Conservation (phyloP, 192 early-diverging fungal species). For the Linnemannia exigua region DNA sequence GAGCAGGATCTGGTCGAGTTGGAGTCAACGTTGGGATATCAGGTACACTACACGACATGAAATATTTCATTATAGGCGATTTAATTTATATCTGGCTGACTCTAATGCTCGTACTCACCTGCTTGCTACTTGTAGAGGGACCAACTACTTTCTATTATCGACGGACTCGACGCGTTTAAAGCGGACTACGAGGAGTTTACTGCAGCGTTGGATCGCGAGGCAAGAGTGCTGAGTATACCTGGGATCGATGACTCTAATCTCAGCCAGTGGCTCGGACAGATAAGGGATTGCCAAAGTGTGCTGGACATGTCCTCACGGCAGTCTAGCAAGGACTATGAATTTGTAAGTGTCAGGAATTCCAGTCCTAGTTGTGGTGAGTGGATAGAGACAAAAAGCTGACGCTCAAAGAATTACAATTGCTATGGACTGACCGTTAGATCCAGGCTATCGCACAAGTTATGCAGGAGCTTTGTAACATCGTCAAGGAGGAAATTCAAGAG, state of each 20-base stretch:
- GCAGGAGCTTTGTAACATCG: neutral
- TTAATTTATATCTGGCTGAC: neutral
- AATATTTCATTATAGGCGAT: neutral
- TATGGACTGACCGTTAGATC: neutral
- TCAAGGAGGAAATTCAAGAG: constrained; percentile 14
- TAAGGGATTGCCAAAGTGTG: constrained; percentile 12
- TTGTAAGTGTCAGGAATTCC: constrained; percentile 16
- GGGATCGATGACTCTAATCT: constrained; percentile 15
- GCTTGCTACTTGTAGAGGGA: constrained; percentile 29
- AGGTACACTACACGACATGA: neutral
- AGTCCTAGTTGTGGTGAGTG: neutral
- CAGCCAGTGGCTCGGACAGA: constrained; percentile 23
- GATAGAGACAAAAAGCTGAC: too few relatives aligned
- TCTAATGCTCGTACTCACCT: neutral
- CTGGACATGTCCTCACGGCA: neutral
- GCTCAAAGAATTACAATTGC: neutral
- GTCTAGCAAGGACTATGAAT: neutral
- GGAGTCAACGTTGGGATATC: constrained; percentile 22
- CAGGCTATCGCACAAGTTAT: neutral
- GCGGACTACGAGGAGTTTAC: constrained; percentile 9
- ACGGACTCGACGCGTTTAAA: constrained; percentile 7
- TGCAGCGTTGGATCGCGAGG: constrained; percentile 18
- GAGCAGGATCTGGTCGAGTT: constrained; percentile 29
- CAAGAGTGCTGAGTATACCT: constrained; percentile 6
- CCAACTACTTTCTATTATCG: constrained; percentile 11